Conservation (phyloP, 148 eudicot genomes). For the Tetragonia tetragonoides region DNA sequence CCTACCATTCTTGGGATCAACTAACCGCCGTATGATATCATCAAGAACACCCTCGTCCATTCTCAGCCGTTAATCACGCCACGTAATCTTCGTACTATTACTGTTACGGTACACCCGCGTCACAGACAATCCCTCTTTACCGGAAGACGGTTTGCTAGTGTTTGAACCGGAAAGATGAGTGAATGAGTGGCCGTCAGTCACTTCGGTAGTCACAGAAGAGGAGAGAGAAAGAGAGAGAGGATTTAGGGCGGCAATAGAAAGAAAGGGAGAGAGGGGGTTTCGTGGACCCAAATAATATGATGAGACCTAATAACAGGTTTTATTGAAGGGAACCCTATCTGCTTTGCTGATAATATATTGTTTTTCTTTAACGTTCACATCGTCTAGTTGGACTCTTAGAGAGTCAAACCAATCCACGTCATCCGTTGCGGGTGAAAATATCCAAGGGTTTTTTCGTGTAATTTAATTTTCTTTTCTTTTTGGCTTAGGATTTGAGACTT, state of each 20-base stretch:
- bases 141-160: no score
- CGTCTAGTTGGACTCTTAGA: no score
- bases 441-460: no score
- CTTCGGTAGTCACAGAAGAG: not conserved
- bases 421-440: no score
- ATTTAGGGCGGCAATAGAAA: not conserved
- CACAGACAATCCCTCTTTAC: not conserved
- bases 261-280: not conserved
- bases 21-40: slow-evolving; percentile 50
- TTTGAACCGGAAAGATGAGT: slow-evolving; percentile 4
- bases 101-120: not conserved
- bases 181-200: slow-evolving; percentile 11
- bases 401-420: no score
- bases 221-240: slow-evolving; percentile 1
- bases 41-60: slow-evolving; percentile 64
- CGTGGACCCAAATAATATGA: not conserved
- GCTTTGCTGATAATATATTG: no score
- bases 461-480: no score
- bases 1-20: slow-evolving; percentile 56
- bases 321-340: not conserved
- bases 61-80: slow-evolving; percentile 15
- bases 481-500: not conserved
- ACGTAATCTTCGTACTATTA: not conserved
- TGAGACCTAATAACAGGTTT: not conserved
- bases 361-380: no score